A percentile compares a stretch with the other conserved stretches of the same genome.
phyloP scores from a whole-genome alignment of 2,329 filamentous ascomycete species.

The Trichoderma endophyticum region DNA sequence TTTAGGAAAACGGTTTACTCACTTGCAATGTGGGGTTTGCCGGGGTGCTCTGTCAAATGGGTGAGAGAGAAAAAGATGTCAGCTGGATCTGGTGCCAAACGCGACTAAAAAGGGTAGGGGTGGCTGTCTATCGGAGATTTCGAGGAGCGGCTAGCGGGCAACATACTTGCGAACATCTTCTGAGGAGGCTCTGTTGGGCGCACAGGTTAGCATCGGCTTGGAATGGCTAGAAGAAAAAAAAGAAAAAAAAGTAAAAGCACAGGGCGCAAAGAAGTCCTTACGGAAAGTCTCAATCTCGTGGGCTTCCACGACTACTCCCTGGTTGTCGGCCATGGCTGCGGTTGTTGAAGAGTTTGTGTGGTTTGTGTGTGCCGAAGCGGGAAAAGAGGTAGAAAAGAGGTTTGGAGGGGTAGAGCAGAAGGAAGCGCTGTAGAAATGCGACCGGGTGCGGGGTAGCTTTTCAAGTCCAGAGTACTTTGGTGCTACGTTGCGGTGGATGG shows the following conservation, averaged over 20 bases:
- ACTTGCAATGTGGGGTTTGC: conserved; percentile 65
- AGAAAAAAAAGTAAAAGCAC: neutral
- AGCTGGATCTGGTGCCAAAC: conserved; percentile 1
- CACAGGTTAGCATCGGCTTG: neutral
- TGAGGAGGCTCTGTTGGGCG: conserved; percentile 53
- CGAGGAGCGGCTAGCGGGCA: conserved; percentile 2
- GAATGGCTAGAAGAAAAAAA: neutral
- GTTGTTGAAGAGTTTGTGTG: neutral
- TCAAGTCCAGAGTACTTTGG: conserved; percentile 4
- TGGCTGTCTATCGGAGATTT: conserved; percentile 4
- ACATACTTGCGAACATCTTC: conserved; percentile 67
- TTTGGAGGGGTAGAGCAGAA: conserved; percentile 11
- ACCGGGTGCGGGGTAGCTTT: conserved; percentile 18
- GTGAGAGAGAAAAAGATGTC: conserved; percentile 19
- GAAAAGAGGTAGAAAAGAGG: neutral
- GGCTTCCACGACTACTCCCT: conserved; percentile 66
- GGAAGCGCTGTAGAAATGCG: conserved; percentile 3
- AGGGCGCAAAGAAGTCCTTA: conserved; percentile 38
- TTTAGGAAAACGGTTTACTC: conserved; percentile 34
- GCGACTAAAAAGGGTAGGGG: neutral
- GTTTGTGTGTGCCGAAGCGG: neutral
- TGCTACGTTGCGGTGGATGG: neutral
- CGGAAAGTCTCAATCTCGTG: conserved; percentile 73
- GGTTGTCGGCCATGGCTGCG: conserved; percentile 42
- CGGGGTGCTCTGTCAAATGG: conserved; percentile 57